Evolutionary conservation across 1,139 yeast genomes (phyloP).

Genomic region (Zhuliangozyma parablackwelliae): DNA sequence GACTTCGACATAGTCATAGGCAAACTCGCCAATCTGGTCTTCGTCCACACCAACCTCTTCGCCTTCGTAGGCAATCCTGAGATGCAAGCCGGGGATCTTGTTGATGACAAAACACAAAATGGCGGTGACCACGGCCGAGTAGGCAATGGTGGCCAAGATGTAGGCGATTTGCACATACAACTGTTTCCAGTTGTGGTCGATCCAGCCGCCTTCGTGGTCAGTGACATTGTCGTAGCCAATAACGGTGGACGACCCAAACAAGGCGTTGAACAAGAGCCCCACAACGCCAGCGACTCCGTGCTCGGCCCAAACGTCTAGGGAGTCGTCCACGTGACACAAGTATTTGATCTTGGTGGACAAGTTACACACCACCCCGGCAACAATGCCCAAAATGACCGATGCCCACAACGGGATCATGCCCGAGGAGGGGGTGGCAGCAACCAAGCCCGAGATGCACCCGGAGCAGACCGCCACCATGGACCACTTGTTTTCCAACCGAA

Average conservation of each 20-base stretch:
- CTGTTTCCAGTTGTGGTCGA: slow-evolving; percentile 86
- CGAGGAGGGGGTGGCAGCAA: slow-evolving; percentile 93
- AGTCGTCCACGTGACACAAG: slow-evolving; percentile 78
- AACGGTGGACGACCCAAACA: slow-evolving; percentile 84
- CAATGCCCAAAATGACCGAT: slow-evolving; percentile 77
- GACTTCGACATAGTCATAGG: slow-evolving; percentile 95
- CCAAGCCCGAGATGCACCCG: slow-evolving; percentile 91
- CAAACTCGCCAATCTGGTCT: slow-evolving; percentile 97
- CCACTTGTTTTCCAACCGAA: slow-evolving; percentile 83
- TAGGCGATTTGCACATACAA: slow-evolving; percentile 86
- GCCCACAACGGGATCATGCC: slow-evolving; percentile 93
- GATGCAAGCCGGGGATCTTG: slow-evolving; percentile 75
- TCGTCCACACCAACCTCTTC: slow-evolving; percentile 92
- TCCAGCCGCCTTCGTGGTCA: slow-evolving; percentile 87
- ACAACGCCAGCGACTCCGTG: slow-evolving; percentile 96
- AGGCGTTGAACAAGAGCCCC: slow-evolving; percentile 81
- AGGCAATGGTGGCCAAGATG: slow-evolving; percentile 69
- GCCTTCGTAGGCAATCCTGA: slow-evolving; percentile 78
- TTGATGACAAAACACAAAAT: slow-evolving; percentile 70
- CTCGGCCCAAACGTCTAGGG: slow-evolving; percentile 93
- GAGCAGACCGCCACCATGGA: slow-evolving; percentile 94
- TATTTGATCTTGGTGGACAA: slow-evolving; percentile 86
- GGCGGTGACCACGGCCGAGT: slow-evolving; percentile 74
- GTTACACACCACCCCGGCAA: slow-evolving; percentile 82
- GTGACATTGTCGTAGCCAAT: slow-evolving; percentile 85